Evolutionary conservation across 441 rosid species (phyloP).

Genomic region (Rhodomyrtus psidioides): DNA sequence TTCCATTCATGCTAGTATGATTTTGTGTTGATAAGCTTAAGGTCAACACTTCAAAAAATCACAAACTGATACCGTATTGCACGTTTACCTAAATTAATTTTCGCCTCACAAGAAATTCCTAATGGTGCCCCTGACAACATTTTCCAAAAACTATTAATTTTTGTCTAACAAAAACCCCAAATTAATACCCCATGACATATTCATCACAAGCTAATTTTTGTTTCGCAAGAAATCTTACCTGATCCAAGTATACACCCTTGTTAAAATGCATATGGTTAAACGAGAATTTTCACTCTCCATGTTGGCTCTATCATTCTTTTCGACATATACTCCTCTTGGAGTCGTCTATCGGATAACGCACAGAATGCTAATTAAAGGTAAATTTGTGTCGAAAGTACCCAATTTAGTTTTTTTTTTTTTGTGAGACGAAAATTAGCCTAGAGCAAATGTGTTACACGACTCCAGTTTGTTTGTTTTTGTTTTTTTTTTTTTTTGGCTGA

Average conservation of each 20-base stretch:
- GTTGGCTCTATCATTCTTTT: background rate
- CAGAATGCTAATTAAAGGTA: background rate
- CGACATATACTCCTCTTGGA: background rate
- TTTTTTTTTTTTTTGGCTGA: background rate
- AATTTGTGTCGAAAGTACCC: fast-evolving
- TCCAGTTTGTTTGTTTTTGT: too few relatives aligned
- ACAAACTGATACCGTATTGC: background rate
- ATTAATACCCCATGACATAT: background rate
- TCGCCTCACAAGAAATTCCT: background rate
- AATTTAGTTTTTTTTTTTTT: background rate
- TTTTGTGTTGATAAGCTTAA: background rate
- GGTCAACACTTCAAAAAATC: background rate
- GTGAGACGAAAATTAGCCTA: background rate
- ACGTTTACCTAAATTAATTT: background rate
- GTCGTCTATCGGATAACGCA: background rate
- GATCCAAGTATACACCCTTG: background rate
- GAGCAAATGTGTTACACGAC: background rate
- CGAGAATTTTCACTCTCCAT: background rate
- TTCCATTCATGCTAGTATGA: background rate
- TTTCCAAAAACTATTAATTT: background rate
- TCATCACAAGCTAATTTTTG: background rate
- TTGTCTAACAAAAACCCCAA: too few relatives aligned
- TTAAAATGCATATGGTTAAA: background rate
- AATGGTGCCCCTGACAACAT: fast-evolving
- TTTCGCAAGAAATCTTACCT: background rate